phyloP scores from a whole-genome alignment of 2,329 filamentous ascomycete species.

The Aspergillaceae sp. region DNA sequence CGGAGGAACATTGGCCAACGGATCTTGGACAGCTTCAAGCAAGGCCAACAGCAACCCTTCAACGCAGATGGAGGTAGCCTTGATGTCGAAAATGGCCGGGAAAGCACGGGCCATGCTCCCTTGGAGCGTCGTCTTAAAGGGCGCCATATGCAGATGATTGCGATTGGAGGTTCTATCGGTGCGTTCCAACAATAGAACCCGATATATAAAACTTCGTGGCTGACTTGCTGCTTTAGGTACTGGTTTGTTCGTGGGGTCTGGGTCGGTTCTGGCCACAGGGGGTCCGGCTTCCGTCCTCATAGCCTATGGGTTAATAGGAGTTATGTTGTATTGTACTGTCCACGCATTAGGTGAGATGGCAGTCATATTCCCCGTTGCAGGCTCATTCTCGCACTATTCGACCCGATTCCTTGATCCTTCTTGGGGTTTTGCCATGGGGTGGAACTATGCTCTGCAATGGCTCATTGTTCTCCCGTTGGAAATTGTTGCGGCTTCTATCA shows the following conservation, averaged over 20 bases:
- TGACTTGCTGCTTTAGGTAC: conserved; percentile 46
- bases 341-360: conserved; percentile 88
- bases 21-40: conserved; percentile 36
- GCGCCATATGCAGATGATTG: conserved; percentile 93
- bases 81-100: conserved; percentile 54
- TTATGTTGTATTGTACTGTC: conserved; percentile 86
- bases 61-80: conserved; percentile 49
- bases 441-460: conserved; percentile 91
- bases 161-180: conserved; percentile 86
- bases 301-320: conserved; percentile 68
- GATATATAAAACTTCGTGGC: conserved; percentile 1
- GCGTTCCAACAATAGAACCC: conserved; percentile 10
- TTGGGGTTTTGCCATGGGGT: conserved; percentile 92
- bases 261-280: conserved; percentile 59
- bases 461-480: conserved; percentile 74
- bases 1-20: conserved; percentile 18
- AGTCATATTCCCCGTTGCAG: conserved; percentile 80
- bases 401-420: conserved; percentile 88
- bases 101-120: conserved; percentile 61
- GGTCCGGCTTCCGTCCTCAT: conserved; percentile 71
- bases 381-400: conserved; percentile 85
- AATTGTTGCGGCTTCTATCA: conserved; percentile 78
- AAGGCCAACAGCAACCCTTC: conserved; percentile 26
- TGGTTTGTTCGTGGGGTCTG: conserved; percentile 80
- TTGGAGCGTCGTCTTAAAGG: conserved; percentile 71